Percentiles rank a stretch among this genome's conserved stretches.
These are phyloP conservation scores for Alnus glutinosa DNA, from an alignment of 306 rosid species.

Conservation along the genomic window DNA sequence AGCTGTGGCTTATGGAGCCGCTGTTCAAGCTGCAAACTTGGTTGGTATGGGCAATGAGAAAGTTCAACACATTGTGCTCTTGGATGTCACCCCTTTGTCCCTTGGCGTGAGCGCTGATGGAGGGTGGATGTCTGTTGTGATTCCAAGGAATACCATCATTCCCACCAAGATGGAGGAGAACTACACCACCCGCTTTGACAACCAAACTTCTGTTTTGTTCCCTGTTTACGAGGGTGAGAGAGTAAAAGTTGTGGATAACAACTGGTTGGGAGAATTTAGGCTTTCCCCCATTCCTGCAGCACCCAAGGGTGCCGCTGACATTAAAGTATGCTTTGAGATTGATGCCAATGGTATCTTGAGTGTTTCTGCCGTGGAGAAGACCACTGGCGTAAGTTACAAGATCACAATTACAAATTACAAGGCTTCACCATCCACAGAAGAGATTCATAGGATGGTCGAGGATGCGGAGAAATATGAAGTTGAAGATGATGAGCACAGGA, in stretches of 20 bases:
- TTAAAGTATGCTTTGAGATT: slow-evolving; percentile 3
- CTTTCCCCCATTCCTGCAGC: slow-evolving; percentile 25
- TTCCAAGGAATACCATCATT: slow-evolving; percentile 14
- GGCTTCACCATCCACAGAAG: slow-evolving; percentile 11
- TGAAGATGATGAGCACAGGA: slow-evolving; percentile 31
- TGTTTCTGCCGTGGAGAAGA: slow-evolving; percentile 26
- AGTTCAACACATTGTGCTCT: slow-evolving; percentile 9
- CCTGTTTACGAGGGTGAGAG: slow-evolving; percentile 26
- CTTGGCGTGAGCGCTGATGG: slow-evolving; percentile 4
- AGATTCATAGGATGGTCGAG: slow-evolving; percentile 18
- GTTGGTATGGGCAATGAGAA: slow-evolving; percentile 16
- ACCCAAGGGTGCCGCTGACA: slow-evolving; percentile 6
- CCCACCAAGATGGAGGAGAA: slow-evolving; percentile 19
- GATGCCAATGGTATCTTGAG: neutral
- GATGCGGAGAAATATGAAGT: slow-evolving; percentile 19
- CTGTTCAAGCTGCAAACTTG: slow-evolving; percentile 16
- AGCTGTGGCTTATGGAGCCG: slow-evolving; percentile 23
- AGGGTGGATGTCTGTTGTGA: slow-evolving; percentile 22
- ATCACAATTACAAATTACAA: slow-evolving; percentile 25
- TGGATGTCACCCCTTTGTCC: slow-evolving; percentile 25
- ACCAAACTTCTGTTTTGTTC: slow-evolving; percentile 13
- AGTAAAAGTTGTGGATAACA: slow-evolving; percentile 8
- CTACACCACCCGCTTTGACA: slow-evolving; percentile 16
- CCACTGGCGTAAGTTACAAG: slow-evolving; percentile 14
- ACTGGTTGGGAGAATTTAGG: slow-evolving; percentile 14